Percentiles rank a stretch among this genome's conserved stretches.
phyloP scores from a whole-genome alignment of 768 basidiomycete genomes.

The Suillus weaverae region DNA sequence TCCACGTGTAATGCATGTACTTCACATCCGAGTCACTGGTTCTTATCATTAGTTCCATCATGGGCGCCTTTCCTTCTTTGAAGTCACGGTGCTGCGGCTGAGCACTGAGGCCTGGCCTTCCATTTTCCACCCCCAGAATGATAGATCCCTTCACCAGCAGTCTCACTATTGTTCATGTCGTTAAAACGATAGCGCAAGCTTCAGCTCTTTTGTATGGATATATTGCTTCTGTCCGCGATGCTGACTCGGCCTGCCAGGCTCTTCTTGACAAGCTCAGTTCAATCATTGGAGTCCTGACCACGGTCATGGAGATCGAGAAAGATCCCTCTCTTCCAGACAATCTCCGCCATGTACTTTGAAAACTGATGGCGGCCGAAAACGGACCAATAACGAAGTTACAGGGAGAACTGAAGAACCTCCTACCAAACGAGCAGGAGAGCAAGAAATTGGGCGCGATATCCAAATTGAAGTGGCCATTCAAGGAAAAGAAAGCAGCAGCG shows the following conservation, averaged over 20 bases:
- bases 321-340: neutral
- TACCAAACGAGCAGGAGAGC: neutral
- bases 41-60: neutral
- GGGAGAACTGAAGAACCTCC: neutral
- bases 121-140: no score
- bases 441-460: neutral
- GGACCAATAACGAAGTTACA: neutral
- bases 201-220: neutral
- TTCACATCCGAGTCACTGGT: no score
- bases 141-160: neutral
- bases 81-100: neutral
- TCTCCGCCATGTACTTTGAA: neutral
- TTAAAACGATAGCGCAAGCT: neutral
- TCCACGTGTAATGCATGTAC: no score
- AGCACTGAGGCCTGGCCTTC: no score
- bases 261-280: neutral
- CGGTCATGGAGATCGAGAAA: neutral
- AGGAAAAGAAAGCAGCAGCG: neutral
- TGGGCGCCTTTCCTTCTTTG: neutral
- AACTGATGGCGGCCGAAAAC: neutral
- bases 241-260: neutral
- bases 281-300: neutral
- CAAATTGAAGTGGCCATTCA: constrained; percentile 6
- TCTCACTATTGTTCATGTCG: neutral
- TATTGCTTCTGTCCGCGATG: neutral